Base-by-base conservation (phyloP, 2,329 filamentous ascomycete species). In the Fusarium sp. region DNA sequence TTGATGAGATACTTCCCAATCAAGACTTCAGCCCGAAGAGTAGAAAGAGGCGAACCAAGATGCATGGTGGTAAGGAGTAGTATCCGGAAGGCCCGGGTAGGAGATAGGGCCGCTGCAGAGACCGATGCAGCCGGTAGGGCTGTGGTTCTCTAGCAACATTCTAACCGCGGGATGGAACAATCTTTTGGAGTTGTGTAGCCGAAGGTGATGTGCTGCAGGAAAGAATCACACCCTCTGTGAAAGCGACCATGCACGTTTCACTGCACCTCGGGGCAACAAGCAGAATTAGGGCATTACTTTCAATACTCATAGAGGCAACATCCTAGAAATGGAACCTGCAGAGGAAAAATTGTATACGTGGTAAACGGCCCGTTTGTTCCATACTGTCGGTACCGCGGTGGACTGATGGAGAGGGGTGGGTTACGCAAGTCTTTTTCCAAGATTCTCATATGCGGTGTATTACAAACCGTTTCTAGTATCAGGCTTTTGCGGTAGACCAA, bases 91-190 rank as follows among this genome's bases (percentile, higher is more conserved):
- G 32, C 20, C 32, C 54, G 54, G 54, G 27, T 39, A 35, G 45
- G 20, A 58, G 54, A 58, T 58, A 56, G 54, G 32, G 60, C 41
- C 41, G 39, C 56, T 64, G 48, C 65, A 34, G 50, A 59, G 65
- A 60, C 68, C 66, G 65, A 45, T 58, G 61, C 61, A 65, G 66
- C 66, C 66, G 68, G 66, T 71, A 71, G 68, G 68, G 68, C 68
- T 71, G 68, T 45, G 50, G 56, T 37, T 32, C 16, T 20, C 11
- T 16, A 14, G 20, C 27, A 57, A 32, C 30, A 32, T 32, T 37
- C 30, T 37, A 57, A 11, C 52, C 30, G 52, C 32, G 52, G 25
- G 30, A 34, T 37, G 20, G 41, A 41, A 41, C 13, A 45, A 45
- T 23, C 20, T 16, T 16, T 5, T 8, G 8, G 23, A 45, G 20